Evolutionary conservation across 2,329 filamentous ascomycete genomes (phyloP).

Genomic region (Ophiostoma quercus): DNA sequence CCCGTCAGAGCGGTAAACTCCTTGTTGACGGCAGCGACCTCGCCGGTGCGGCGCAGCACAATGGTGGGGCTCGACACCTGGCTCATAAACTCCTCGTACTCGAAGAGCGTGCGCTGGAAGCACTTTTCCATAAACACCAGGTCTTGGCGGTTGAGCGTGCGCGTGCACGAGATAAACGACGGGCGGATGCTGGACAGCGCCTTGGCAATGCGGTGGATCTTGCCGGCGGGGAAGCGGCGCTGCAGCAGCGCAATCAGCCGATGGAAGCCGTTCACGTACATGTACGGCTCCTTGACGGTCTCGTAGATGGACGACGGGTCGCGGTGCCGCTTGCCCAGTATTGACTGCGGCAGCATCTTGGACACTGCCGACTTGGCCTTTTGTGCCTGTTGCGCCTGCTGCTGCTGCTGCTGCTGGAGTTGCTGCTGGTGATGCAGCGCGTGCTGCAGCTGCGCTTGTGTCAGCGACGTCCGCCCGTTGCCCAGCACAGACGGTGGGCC

Average conservation of each 20-base stretch:
- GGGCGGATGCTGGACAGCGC: constrained; percentile 84
- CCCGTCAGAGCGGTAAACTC: constrained; percentile 95
- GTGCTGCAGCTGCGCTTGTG: constrained; percentile 18
- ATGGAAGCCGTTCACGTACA: constrained; percentile 87
- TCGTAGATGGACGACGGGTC: constrained; percentile 86
- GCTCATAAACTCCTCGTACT: constrained; percentile 89
- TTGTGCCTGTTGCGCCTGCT: constrained; percentile 34
- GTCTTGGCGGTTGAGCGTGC: constrained; percentile 81
- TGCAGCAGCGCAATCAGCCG: constrained; percentile 75
- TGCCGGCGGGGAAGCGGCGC: constrained; percentile 69
- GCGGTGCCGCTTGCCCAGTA: constrained; percentile 54
- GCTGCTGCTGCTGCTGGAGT: constrained; percentile 29
- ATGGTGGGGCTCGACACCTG: constrained; percentile 85
- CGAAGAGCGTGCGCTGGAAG: constrained; percentile 85
- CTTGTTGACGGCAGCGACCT: constrained; percentile 92
- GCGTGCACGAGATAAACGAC: constrained; percentile 86
- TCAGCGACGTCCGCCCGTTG: constrained; percentile 20
- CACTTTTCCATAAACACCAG: constrained; percentile 97
- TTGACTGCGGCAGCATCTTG: constrained; percentile 43
- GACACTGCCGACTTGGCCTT: constrained; percentile 43
- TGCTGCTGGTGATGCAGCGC: constrained; percentile 14
- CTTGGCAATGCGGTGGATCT: constrained; percentile 77
- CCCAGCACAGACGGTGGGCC: constrained; percentile 10
- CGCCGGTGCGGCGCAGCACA: constrained; percentile 84
- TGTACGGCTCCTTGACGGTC: constrained; percentile 83